phyloP scores from a whole-genome alignment of 257 asterid species.

The Catharanthus roseus region DNA sequence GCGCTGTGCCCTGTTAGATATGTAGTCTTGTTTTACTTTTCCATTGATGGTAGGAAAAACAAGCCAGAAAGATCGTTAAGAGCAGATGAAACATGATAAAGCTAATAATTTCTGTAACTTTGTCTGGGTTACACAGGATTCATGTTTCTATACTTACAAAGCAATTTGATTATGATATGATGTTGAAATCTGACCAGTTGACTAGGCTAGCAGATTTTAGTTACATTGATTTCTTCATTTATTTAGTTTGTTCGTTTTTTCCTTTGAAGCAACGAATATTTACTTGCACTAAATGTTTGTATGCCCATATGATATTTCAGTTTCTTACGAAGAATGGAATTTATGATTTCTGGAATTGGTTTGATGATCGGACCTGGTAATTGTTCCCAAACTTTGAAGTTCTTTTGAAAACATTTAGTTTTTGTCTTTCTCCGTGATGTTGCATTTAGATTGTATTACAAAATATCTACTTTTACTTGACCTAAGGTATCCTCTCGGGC shows the following conservation, averaged over 20 bases:
- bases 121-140: neutral
- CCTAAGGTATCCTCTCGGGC: slow-evolving; percentile 95
- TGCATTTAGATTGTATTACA: neutral
- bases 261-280: neutral
- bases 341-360: slow-evolving; percentile 99
- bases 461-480: slow-evolving; percentile 4
- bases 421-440: neutral
- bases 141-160: neutral
- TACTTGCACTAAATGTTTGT: neutral
- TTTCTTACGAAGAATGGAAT: slow-evolving; percentile 83
- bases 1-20: neutral
- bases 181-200: no score
- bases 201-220: neutral
- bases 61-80: neutral
- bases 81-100: neutral
- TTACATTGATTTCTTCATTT: neutral
- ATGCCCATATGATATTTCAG: slow-evolving; percentile 52
- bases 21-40: neutral
- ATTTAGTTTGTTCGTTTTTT: neutral
- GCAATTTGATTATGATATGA: neutral
- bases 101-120: neutral
- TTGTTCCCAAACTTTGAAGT: slow-evolving; percentile 16
- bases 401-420: neutral
- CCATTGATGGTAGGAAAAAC: neutral
- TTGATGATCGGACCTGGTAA: slow-evolving; percentile 99